Conservation (phyloP, 2,329 filamentous ascomycete genomes). For the Neoscytalidium dimidiatum region DNA sequence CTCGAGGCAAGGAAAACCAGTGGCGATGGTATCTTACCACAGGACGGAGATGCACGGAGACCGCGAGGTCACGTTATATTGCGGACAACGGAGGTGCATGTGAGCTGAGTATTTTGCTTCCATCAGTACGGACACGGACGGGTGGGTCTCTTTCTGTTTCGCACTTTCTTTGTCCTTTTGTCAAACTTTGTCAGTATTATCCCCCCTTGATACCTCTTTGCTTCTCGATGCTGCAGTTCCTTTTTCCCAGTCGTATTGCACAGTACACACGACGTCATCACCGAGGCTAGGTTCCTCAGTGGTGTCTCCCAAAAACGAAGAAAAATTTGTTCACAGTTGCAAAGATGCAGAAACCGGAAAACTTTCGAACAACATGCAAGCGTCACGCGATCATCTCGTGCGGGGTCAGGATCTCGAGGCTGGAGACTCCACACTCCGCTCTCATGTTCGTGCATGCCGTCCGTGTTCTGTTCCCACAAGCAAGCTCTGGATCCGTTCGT, state of each 20-base stretch:
- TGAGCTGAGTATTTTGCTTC: neutral
- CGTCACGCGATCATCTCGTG: neutral
- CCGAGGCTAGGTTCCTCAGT: too few relatives aligned
- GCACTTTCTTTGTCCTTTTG: neutral
- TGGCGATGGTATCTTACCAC: slow-evolving; percentile 5
- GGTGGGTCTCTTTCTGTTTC: neutral
- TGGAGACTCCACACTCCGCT: neutral
- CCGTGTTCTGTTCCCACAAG: neutral
- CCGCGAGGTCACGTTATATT: slow-evolving; percentile 3
- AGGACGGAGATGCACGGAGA: neutral
- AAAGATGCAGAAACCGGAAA: too few relatives aligned
- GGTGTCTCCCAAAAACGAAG: too few relatives aligned
- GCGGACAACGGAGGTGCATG: slow-evolving; percentile 14
- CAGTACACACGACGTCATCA: too few relatives aligned
- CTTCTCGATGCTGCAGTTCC: neutral
- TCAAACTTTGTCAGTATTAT: neutral
- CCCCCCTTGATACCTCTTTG: neutral
- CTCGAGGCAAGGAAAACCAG: slow-evolving; percentile 9
- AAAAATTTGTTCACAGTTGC: too few relatives aligned
- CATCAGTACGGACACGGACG: neutral
- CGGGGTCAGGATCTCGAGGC: neutral
- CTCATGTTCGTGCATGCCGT: neutral
- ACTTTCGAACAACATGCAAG: neutral
- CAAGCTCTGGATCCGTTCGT: neutral
- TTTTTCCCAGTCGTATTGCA: too few relatives aligned